Evolutionary conservation across 768 basidiomycete species (phyloP), one percentile per base, ranked within the genome.

Genomic region (Tylopilus rubrobrunneus): DNA sequence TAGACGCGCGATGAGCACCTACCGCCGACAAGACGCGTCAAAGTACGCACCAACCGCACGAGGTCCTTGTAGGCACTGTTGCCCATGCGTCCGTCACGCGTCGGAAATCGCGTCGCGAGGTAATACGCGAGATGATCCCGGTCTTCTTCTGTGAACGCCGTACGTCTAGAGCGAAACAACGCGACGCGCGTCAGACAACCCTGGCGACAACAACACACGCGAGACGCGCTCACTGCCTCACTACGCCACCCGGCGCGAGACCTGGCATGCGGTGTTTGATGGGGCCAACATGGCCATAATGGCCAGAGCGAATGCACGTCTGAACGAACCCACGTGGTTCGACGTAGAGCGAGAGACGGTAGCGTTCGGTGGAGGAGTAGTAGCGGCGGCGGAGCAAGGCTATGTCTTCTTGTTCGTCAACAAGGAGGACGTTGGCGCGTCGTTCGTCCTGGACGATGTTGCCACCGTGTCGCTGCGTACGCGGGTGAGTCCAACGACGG

Each of bases 31-130:
- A 39, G 21, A 37, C 23, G 31, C n/a, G 14, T 17, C 11, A 7
- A 19, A 12, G 23, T 28, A 66, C 77, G 31, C 52, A 86, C 85
- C 67, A 85, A 69, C 10, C 73, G 68, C n/a, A 64, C 72, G 29
- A 86, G 71, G 1, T 45, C 60, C 55, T 71, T 58, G 61, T 83
- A 86, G 14, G 82, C 52, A 0, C 28, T 64, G 36, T 76, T 78
- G 1, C 85, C 84, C 42, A 66, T 56, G 27, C 84, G 77, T 5
- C 81, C 82, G 11, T 62, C 61, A 7, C 5, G 60, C 61, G 39
- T 58, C 3, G 82, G 81, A 40, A 73, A 76, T 45, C 76, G 67
- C 48, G 57, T 74, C 21, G 83, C 81, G 50, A 86, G 54, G 51
- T 78, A 83, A 62, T 74, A 71, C 5, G 75, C 66, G 2, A 83